Percentiles rank a stretch among this genome's conserved stretches.
Conservation (phyloP, 2,329 filamentous ascomycete genomes). For the Reticulascus tulasneorum region DNA sequence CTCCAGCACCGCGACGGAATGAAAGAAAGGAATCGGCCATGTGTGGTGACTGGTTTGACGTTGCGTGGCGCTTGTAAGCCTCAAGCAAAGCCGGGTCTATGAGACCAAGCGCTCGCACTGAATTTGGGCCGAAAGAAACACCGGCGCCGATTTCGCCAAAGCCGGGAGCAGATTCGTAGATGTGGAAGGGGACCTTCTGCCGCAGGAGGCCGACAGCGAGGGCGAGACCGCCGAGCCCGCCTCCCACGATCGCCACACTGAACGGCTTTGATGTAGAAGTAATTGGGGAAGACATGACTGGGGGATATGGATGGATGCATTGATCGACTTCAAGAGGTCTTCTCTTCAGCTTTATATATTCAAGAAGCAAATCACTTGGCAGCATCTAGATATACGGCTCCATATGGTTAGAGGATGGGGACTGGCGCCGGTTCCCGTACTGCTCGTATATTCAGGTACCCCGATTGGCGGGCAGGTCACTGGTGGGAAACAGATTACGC, state of each 20-base stretch:
- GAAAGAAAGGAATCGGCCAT: slow-evolving; percentile 17
- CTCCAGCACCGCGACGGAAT: slow-evolving; percentile 12
- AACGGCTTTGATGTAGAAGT: too few species aligned
- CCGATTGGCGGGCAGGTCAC: too few species aligned
- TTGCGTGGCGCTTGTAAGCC: slow-evolving; percentile 29
- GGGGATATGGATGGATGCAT: too few species aligned
- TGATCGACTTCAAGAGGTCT: too few species aligned
- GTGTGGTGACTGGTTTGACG: slow-evolving; percentile 6
- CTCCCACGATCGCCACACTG: slow-evolving; percentile 44
- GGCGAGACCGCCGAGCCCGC: slow-evolving; percentile 46
- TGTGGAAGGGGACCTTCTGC: slow-evolving; percentile 34
- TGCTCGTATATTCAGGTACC: too few species aligned
- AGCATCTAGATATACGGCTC: too few species aligned
- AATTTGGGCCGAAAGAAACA: slow-evolving; percentile 49
- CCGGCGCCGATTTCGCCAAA: slow-evolving; percentile 48
- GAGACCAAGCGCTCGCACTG: slow-evolving; percentile 37
- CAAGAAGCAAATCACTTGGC: too few species aligned
- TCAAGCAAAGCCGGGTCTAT: slow-evolving; percentile 24
- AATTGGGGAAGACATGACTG: too few species aligned
- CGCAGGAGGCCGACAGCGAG: slow-evolving; percentile 39
- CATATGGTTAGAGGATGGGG: too few species aligned
- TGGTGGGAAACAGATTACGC: too few species aligned
- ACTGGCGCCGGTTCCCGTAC: too few species aligned
- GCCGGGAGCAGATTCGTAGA: slow-evolving; percentile 41
- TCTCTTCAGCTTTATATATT: too few species aligned